Evolutionary conservation across 805 yeast species (phyloP).

Genomic region (Saccharomycopsis malanga): DNA sequence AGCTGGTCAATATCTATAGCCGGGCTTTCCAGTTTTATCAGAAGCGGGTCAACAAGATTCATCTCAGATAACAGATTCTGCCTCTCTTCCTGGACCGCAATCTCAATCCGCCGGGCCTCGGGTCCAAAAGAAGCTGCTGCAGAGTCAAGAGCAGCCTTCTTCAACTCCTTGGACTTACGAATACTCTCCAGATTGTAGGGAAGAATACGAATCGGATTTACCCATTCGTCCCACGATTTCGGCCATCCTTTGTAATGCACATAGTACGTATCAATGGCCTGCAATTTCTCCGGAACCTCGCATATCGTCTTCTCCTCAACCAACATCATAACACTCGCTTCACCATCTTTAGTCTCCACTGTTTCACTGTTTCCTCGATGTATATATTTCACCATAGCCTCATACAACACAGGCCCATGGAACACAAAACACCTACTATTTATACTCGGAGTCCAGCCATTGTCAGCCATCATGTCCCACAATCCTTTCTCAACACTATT

Average conservation of each 20-base stretch:
- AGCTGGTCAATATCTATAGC: background rate
- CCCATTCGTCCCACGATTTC: slow-evolving; percentile 96
- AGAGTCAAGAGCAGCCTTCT: slow-evolving; percentile 36
- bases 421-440: slow-evolving; percentile 56
- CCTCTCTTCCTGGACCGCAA: slow-evolving; percentile 10
- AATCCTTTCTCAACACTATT: no score
- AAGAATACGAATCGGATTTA: slow-evolving; percentile 57
- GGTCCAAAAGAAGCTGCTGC: slow-evolving; percentile 13
- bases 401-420: slow-evolving; percentile 87
- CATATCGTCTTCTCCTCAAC: slow-evolving; percentile 1
- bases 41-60: background rate
- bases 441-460: slow-evolving; percentile 5
- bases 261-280: slow-evolving; percentile 40
- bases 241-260: slow-evolving; percentile 97
- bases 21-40: background rate
- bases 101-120: slow-evolving; percentile 7
- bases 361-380: slow-evolving; percentile 46
- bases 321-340: background rate
- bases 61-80: no score
- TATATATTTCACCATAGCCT: slow-evolving; percentile 65
- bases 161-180: slow-evolving; percentile 53
- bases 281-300: slow-evolving; percentile 33
- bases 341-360: slow-evolving; percentile 28
- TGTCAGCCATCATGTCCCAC: background rate
- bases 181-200: slow-evolving; percentile 64